Evolutionary conservation across 2,329 filamentous ascomycete genomes (phyloP), one percentile per base, ranked within the genome.

Genomic region (Claviceps sp.): DNA sequence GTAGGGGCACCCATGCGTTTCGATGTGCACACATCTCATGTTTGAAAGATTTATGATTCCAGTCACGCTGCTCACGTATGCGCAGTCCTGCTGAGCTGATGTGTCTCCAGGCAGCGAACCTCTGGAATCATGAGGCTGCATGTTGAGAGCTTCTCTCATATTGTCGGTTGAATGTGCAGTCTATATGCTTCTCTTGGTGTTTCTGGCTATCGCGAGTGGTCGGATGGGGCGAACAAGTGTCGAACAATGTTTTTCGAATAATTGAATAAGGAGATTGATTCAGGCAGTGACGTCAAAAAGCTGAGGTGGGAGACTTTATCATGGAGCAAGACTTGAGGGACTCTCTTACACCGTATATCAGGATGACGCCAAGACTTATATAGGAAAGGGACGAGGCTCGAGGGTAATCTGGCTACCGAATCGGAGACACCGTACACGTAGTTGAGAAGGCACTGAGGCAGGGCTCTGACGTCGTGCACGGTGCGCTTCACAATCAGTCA

Each of bases 1-100:
- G 43, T 56, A 60, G 4, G 60, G 59, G 49, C 62, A 64, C 14
- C 56, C 41, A 44, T 64, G 62, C 11, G 59, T 61, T 18, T 53
- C 40, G 11, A 55, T 50, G 45, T 64, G 62, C 16, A 60, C 61
- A 49, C 62, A 64, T 45, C 51, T 58, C 49, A 62, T 63, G 58
- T 64, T 64, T 7, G 62, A 59, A 13, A 58, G 47, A 13, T 51
- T 55, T 41, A 51, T 34, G 30, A 60, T 54, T 41, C 50, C 55
- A 18, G 54, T 30, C 24, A 52, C n/a, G 40, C 22, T 18, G 38
- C 30, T 22, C 20, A 41, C 44, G 37, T 52, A 20, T 50, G 46
- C 16, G 24, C 7, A 44, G 36, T 37, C 26, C 11, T 26, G 14
- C 14, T 37, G n/a, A 1, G 2, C 38, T 5, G 4, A 38, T 20